phyloP scores from a whole-genome alignment of 2,329 filamentous ascomycete species.

The Aureobasidium sp. region DNA sequence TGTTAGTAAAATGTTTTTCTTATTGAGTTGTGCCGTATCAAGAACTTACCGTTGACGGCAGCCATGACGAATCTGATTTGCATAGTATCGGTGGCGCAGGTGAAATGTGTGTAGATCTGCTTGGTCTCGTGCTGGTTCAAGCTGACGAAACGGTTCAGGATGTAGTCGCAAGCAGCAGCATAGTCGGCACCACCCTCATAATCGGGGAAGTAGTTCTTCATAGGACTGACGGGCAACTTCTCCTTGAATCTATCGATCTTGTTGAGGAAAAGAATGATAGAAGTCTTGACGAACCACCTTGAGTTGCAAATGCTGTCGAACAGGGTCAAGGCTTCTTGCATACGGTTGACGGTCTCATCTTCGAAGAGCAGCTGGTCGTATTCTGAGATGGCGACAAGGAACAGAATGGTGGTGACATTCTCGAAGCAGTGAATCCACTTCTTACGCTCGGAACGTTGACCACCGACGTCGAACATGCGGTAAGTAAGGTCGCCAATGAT shows the following conservation, averaged over 20 bases:
- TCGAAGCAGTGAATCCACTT: constrained; percentile 98
- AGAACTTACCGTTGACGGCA: constrained; percentile 81
- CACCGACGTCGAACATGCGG: constrained; percentile 93
- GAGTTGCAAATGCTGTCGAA: constrained; percentile 48
- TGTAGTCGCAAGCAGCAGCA: constrained; percentile 93
- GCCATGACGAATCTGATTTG: constrained; percentile 99
- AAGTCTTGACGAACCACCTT: constrained; percentile 45
- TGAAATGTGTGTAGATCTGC: constrained; percentile 99
- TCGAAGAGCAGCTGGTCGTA: constrained; percentile 96
- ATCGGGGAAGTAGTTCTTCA: constrained; percentile 71
- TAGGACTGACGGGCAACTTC: constrained; percentile 64
- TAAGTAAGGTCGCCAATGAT: constrained; percentile 88
- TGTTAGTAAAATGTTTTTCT: constrained; percentile 36
- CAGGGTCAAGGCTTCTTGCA: constrained; percentile 48
- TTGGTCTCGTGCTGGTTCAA: constrained; percentile 99
- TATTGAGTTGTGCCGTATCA: neutral
- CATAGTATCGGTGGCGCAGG: constrained; percentile 95
- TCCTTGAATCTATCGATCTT: constrained; percentile 58
- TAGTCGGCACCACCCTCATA: constrained; percentile 95
- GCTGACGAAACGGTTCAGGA: constrained; percentile 89
- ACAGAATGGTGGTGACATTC: constrained; percentile 84
- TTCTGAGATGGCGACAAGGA: constrained; percentile 89
- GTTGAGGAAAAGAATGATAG: constrained; percentile 47
- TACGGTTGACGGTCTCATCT: constrained; percentile 76
- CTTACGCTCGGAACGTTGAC: constrained; percentile 86